Conservation (phyloP, 345 rosid genomes). For the Acer negundo region DNA sequence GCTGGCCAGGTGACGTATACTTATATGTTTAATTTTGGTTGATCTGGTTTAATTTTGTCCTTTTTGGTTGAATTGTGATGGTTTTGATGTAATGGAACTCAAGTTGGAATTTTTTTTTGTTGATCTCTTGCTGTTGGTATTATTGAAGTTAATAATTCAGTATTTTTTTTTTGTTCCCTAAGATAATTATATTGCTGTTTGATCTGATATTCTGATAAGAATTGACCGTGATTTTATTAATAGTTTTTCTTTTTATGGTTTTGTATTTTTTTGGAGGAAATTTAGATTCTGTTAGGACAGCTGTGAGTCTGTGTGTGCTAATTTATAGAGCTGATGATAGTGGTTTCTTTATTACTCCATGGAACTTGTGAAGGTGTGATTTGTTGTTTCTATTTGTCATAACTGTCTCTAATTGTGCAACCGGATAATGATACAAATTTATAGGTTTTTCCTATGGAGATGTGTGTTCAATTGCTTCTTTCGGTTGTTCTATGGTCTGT, state of each 20-base stretch:
- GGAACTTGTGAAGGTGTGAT: not conserved
- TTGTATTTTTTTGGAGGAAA: not conserved
- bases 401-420: not conserved
- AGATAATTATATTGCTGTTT: not conserved
- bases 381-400: constrained; percentile 10
- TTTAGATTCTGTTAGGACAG: not conserved
- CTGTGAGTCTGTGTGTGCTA: not conserved
- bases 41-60: constrained; percentile 21
- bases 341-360: not conserved
- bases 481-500: not conserved
- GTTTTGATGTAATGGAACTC: constrained; percentile 2
- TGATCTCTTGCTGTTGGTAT: no score
- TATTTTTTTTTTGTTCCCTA: not conserved
- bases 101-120: not conserved
- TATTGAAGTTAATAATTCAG: not conserved
- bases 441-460: no score
- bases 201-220: constrained; percentile 1
- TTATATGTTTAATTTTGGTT: constrained; percentile 15
- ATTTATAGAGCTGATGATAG: not conserved
- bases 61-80: not conserved
- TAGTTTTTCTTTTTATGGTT: not conserved
- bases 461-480: not conserved
- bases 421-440: not conserved
- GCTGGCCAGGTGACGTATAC: constrained; percentile 68
- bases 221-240: not conserved